Evolutionary conservation across 2,329 filamentous ascomycete genomes (phyloP).

Genomic region (Microcyclospora tardicrescens): DNA sequence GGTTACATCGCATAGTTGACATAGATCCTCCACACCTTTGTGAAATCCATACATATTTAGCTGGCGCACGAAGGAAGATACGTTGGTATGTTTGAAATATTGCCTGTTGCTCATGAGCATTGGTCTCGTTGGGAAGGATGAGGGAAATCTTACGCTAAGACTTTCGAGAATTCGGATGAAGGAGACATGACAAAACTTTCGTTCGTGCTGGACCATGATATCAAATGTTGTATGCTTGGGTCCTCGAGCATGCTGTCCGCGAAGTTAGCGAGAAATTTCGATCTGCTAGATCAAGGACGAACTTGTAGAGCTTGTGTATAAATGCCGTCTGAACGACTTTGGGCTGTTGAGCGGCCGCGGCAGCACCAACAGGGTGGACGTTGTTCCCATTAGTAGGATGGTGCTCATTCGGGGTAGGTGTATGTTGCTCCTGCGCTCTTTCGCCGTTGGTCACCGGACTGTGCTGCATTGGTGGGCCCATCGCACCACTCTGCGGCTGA

Average conservation of each 20-base stretch:
- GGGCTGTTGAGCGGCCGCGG: constrained; percentile 72
- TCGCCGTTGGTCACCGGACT: constrained; percentile 16
- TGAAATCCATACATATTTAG: constrained; percentile 99
- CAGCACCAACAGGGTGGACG: constrained; percentile 40
- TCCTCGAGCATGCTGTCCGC: constrained; percentile 82
- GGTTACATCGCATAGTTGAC: too few relatives aligned
- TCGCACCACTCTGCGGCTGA: constrained; percentile 10
- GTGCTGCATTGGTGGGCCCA: constrained; percentile 17
- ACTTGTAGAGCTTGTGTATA: constrained; percentile 99
- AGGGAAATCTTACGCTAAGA: constrained; percentile 71
- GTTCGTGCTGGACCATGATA: constrained; percentile 85
- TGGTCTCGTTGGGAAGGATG: constrained; percentile 8
- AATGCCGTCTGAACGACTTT: constrained; percentile 98
- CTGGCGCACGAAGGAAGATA: constrained; percentile 94
- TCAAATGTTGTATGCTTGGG: constrained; percentile 79
- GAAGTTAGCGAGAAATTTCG: constrained; percentile 18
- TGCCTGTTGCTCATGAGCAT: constrained; percentile 44
- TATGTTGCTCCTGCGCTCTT: constrained; percentile 10
- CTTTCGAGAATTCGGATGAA: constrained; percentile 93
- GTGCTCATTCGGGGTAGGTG: constrained; percentile 1
- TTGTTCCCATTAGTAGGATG: constrained; percentile 27
- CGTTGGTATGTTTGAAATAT: constrained; percentile 99
- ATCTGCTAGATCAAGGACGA: constrained; percentile 24
- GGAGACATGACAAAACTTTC: constrained; percentile 99
- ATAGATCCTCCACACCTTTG: constrained; percentile 55